phyloP scores from a whole-genome alignment of 1,284 basidiomycete genomes.

The Puccinia sorghi region DNA sequence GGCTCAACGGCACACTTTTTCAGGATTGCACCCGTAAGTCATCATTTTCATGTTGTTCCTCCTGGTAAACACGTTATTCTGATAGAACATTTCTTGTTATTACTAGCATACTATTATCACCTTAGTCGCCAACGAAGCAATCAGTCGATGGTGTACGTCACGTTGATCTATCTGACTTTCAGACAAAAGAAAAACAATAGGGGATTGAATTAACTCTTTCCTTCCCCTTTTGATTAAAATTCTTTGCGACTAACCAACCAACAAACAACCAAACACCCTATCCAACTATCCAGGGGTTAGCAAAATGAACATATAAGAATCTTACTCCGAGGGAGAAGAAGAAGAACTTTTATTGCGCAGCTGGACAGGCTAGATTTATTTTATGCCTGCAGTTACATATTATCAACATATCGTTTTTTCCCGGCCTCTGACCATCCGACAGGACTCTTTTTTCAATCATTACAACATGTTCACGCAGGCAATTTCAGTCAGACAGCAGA shows the following conservation, averaged over 20 bases:
- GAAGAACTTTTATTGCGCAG: too few relatives aligned
- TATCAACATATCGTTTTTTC: too few relatives aligned
- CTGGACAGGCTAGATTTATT: too few relatives aligned
- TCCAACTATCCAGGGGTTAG: neutral
- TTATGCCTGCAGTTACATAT: too few relatives aligned
- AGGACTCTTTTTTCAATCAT: too few relatives aligned
- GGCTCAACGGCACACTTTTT: conserved; percentile 57
- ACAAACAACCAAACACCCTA: neutral
- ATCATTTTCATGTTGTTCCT: neutral
- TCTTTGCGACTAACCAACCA: neutral
- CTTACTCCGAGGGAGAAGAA: too few relatives aligned
- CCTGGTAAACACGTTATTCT: too few relatives aligned
- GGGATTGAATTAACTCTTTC: neutral
- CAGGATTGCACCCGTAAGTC: conserved; percentile 55
- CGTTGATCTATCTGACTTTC: neutral
- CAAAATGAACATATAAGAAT: too few relatives aligned
- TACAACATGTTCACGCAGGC: too few relatives aligned
- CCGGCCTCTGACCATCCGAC: too few relatives aligned
- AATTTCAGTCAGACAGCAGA: too few relatives aligned
- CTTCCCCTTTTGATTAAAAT: neutral
- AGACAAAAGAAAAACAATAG: neutral
- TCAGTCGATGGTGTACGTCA: conserved; percentile 38
- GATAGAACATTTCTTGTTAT: neutral
- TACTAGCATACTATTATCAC: conserved; percentile 56
- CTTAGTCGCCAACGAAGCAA: conserved; percentile 54